Conservation (phyloP, 2,329 filamentous ascomycete species). For the Arthrobotrys entomopaga region DNA sequence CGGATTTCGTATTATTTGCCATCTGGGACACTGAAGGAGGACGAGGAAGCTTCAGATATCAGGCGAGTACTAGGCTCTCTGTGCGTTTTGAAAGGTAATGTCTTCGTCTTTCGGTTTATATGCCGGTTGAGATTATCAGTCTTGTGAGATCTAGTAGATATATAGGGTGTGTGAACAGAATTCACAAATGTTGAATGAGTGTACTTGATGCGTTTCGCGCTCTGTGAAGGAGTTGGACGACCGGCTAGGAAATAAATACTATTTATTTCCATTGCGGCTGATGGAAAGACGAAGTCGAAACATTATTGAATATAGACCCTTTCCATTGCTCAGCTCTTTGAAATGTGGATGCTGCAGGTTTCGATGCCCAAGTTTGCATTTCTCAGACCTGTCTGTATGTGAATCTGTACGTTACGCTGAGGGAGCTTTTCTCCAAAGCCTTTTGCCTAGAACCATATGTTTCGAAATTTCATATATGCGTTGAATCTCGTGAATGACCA, state of each 20-base stretch:
- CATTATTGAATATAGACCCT: slow-evolving; percentile 24
- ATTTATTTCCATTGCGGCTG: slow-evolving; percentile 29
- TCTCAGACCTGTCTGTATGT: slow-evolving; percentile 29
- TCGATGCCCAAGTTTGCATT: slow-evolving; percentile 51
- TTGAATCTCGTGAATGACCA: slow-evolving; percentile 2
- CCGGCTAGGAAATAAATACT: slow-evolving; percentile 10
- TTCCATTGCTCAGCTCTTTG: slow-evolving; percentile 40
- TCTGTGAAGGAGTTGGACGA: not conserved
- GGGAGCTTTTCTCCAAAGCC: slow-evolving; percentile 10
- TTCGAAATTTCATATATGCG: slow-evolving; percentile 53
- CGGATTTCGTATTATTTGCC: slow-evolving; percentile 16
- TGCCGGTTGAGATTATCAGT: not conserved
- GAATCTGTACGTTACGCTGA: slow-evolving; percentile 14
- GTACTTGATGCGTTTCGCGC: not conserved
- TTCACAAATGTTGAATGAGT: not conserved
- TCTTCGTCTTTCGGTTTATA: not conserved
- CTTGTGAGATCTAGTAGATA: slow-evolving; percentile 9
- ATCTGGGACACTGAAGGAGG: slow-evolving; percentile 1
- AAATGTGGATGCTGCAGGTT: slow-evolving; percentile 39
- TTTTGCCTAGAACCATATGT: slow-evolving; percentile 51
- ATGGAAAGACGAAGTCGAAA: slow-evolving; percentile 32
- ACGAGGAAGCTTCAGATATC: no score
- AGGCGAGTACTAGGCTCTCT: not conserved
- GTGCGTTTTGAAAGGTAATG: not conserved
- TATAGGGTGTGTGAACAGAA: not conserved